phyloP scores from a whole-genome alignment of 2,329 filamentous ascomycete species.

The Cladosporium sp. region DNA sequence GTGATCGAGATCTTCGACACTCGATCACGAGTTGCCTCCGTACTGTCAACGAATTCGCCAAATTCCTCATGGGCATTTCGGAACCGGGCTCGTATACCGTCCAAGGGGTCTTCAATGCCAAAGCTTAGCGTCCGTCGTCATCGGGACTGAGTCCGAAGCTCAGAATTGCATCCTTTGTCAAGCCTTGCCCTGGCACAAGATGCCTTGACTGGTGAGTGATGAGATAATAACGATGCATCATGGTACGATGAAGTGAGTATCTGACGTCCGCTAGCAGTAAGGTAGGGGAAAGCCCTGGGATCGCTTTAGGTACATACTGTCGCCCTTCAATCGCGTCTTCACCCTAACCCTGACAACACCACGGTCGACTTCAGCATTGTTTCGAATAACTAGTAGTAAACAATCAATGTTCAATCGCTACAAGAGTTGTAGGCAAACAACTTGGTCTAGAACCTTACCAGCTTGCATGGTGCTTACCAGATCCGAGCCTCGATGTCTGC shows the following conservation, averaged over 20 bases:
- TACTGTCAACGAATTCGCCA: background rate
- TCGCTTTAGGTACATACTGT: background rate
- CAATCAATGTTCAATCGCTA: background rate
- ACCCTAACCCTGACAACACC: background rate
- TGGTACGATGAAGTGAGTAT: background rate
- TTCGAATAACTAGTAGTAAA: background rate
- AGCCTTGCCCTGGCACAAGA: background rate
- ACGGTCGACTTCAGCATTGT: background rate
- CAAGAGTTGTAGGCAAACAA: no score
- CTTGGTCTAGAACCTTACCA: background rate
- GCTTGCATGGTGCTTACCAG: rapidly evolving
- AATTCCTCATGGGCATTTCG: background rate
- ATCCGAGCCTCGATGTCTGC: background rate
- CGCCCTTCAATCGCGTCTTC: background rate
- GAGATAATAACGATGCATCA: background rate
- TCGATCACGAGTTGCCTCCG: background rate
- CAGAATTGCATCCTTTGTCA: background rate
- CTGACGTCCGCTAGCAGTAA: background rate
- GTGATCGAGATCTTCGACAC: background rate
- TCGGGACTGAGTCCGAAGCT: background rate
- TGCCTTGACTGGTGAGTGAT: background rate
- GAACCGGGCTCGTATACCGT: background rate
- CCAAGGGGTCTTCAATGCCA: no score
- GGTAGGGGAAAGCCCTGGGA: background rate
- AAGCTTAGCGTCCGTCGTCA: background rate